Evolutionary conservation across 2,329 filamentous ascomycete species (phyloP), one percentile per base, ranked within the genome.

Genomic region (Allantophomopsis cytisporea): DNA sequence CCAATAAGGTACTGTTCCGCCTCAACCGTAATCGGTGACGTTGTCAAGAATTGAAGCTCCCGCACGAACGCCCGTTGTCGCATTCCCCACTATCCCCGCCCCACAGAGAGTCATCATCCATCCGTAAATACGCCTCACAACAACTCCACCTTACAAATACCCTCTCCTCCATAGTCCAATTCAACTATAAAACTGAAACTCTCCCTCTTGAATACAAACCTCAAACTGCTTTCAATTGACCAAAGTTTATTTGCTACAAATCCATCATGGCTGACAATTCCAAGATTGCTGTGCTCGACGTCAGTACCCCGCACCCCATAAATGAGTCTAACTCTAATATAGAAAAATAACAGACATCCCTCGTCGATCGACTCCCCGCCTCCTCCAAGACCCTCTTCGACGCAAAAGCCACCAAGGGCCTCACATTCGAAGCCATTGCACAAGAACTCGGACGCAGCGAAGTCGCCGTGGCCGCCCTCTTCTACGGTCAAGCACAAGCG

Each of bases 401-500:
- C 30, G 85, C 83, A 47, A 95, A 94, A 62, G 79, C 84, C 37
- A 57, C 62, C 41, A 81, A 83, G 60, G 70, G 76, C 47, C 71
- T 94, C 30, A 83, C 70, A 52, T 95, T 94, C 56, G 83, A 86
- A 56, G 63, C 73, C 34, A 87, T 95, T 52, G 84, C 76, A 38
- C 62, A 76, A 48, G 67, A 77, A 21, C 70, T 94, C 34, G 82
- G 79, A 38, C 83, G 88, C 41, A 78, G 78, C 52, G 88, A 95
- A 60, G 86, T 94, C n/a, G 84, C 85, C 32, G 75, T 83, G 3
- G 88, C 88, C 2, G 87, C 87, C 2, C 65, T 94, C 46, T 95
- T 95, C 70, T 94, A 94, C 58, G 88, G 88, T 21, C 85, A 91
- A 58, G 77, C 82, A 5, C 75, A 75, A 50, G 83, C 85, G 1